Evolutionary conservation across 2,329 filamentous ascomycete species (phyloP).

Genomic region (Pezicula radicicola): DNA sequence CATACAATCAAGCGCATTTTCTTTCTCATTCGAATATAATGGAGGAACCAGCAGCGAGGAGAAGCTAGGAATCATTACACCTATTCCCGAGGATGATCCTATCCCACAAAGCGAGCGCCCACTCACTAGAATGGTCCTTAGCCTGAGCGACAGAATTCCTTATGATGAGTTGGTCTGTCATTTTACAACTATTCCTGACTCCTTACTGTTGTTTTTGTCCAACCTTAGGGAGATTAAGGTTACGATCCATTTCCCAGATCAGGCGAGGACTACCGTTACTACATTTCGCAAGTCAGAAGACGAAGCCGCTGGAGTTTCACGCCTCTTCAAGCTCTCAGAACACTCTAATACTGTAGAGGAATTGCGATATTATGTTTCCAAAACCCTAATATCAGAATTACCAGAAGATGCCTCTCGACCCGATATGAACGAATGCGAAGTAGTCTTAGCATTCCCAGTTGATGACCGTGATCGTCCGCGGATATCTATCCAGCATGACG

Average conservation of each 20-base stretch:
- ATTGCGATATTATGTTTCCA: not conserved
- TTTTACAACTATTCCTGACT: constrained; percentile 2
- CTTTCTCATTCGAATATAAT: constrained; percentile 8
- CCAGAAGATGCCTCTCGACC: constrained; percentile 6
- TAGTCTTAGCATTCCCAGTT: constrained; percentile 14
- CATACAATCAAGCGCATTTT: constrained; percentile 13
- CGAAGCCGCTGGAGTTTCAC: not conserved
- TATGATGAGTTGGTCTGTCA: constrained; percentile 3
- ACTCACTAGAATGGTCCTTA: constrained; percentile 11
- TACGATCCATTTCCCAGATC: not conserved
- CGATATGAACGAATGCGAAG: constrained; percentile 5
- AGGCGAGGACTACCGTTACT: not conserved
- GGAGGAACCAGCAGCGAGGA: not conserved
- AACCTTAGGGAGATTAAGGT: constrained; percentile 5
- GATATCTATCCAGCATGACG: constrained; percentile 5
- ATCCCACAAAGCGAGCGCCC: constrained; percentile 1
- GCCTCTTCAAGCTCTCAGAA: no score
- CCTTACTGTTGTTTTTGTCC: constrained; percentile 8
- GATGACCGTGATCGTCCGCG: constrained; percentile 2
- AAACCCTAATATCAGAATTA: not conserved
- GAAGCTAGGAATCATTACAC: constrained; percentile 9
- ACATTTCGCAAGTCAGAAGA: not conserved
- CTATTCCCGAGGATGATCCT: constrained; percentile 6
- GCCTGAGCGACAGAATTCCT: not conserved
- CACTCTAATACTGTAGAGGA: no score